Evolutionary conservation across 305 asterid species (phyloP).

Genomic region (Fraxinus baroniana): DNA sequence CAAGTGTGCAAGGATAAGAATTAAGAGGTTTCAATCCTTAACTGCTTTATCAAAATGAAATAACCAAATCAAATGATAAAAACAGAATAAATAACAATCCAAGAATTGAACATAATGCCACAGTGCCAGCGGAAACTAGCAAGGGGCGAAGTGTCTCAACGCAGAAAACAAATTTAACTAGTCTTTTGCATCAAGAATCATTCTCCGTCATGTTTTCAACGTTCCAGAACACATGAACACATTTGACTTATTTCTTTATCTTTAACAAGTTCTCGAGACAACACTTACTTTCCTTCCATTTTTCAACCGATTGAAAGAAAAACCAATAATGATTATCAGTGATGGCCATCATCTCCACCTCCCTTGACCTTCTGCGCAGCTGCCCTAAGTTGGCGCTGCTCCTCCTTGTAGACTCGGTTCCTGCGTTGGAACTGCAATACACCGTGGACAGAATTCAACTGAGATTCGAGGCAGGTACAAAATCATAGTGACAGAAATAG

Average conservation of each 20-base stretch:
- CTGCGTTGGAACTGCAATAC: constrained; percentile 77
- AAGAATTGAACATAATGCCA: constrained; percentile 12
- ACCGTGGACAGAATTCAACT: neutral
- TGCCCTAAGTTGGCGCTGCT: constrained; percentile 91
- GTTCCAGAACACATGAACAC: constrained; percentile 24
- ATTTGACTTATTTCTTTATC: constrained; percentile 31
- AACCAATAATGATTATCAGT: constrained; percentile 31
- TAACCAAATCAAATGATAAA: neutral
- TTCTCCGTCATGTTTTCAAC: neutral
- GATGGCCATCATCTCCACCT: constrained; percentile 64
- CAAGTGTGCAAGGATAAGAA: neutral
- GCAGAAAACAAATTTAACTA: constrained; percentile 7
- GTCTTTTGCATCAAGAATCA: constrained; percentile 20
- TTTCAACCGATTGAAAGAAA: constrained; percentile 10
- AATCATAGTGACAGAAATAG: neutral
- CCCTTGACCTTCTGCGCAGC: constrained; percentile 66
- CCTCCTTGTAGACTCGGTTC: constrained; percentile 95
- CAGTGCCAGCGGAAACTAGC: constrained; percentile 15
- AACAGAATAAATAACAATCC: neutral
- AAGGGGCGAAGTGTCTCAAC: constrained; percentile 16
- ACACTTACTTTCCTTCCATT: constrained; percentile 14
- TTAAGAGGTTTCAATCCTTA: neutral
- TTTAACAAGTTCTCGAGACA: constrained; percentile 27
- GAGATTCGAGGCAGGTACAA: neutral
- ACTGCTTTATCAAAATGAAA: neutral